These are phyloP conservation scores for Tetrapyrgos nigripes DNA, from an alignment of 1,284 basidiomycete species.

Conservation along the genomic window DNA sequence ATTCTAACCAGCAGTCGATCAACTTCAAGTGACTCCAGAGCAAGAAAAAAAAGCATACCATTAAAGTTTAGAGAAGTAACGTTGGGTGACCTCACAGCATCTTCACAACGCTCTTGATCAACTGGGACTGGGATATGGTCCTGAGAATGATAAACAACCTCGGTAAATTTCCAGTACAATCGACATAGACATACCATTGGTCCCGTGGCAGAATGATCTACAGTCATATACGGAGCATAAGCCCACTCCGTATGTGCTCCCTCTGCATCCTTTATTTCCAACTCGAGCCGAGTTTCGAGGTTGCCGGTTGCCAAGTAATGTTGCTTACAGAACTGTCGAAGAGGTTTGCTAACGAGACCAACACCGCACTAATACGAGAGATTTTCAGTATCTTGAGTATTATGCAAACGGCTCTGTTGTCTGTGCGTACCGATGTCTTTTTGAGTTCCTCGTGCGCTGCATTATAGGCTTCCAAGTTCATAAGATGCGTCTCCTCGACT, in stretches of 20 bases:
- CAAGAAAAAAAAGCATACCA: background rate
- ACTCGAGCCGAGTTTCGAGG: conserved; percentile 31
- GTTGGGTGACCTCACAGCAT: background rate
- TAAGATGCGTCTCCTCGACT: conserved; percentile 33
- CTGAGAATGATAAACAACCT: conserved; percentile 26
- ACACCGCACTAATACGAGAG: conserved; percentile 2
- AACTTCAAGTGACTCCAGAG: background rate
- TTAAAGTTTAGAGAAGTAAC: background rate
- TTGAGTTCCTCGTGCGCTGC: conserved; percentile 34
- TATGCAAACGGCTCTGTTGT: background rate
- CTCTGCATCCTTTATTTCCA: conserved; percentile 18
- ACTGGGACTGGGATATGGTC: conserved; percentile 36
- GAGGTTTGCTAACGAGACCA: background rate
- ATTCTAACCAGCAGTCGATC: conserved; percentile 18
- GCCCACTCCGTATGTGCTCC: conserved; percentile 26
- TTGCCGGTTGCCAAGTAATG: conserved; percentile 26
- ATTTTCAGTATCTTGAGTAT: background rate
- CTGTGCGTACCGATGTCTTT: conserved; percentile 33
- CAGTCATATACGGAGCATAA: conserved; percentile 34
- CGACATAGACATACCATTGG: conserved; percentile 27
- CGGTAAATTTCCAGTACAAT: background rate
- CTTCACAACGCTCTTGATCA: conserved; percentile 27
- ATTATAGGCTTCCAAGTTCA: conserved; percentile 35
- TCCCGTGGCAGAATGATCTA: conserved; percentile 22
- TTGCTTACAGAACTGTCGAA: conserved; percentile 20